A percentile compares a stretch with the other conserved stretches of the same genome.
phyloP scores from a whole-genome alignment of 371 early-diverging fungal genomes.

The Basidiobolus meristosporus region DNA sequence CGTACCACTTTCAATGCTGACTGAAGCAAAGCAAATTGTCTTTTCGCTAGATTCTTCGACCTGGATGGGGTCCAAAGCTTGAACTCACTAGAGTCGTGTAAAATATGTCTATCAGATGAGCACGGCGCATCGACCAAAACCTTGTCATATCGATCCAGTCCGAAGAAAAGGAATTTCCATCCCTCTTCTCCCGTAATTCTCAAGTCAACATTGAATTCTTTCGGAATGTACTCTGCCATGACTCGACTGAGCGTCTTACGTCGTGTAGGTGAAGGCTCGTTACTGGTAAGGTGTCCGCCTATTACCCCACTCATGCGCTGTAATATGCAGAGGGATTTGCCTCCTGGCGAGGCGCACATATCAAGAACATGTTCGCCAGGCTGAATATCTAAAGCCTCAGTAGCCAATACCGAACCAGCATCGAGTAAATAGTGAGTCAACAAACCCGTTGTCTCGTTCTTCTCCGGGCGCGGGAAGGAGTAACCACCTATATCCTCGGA shows the following conservation, averaged over 20 bases:
- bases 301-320: constrained; percentile 28
- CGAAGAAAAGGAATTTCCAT: constrained; percentile 14
- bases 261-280: constrained; percentile 30
- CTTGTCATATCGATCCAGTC: constrained; percentile 27
- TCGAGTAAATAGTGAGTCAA: constrained; percentile 38
- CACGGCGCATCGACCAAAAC: constrained; percentile 67
- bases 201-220: constrained; percentile 11
- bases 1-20: constrained; percentile 34
- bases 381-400: constrained; percentile 18
- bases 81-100: constrained; percentile 26
- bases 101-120: constrained; percentile 45
- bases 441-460: constrained; percentile 11
- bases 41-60: constrained; percentile 20
- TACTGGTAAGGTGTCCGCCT: constrained; percentile 22
- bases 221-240: constrained; percentile 31
- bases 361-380: constrained; percentile 40
- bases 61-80: no score
- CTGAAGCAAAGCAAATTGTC: constrained; percentile 31
- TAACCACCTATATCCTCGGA: no score
- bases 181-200: constrained; percentile 34
- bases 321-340: constrained; percentile 36
- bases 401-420: constrained; percentile 42
- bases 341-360: constrained; percentile 48
- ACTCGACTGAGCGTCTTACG: constrained; percentile 23
- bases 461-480: constrained; percentile 15